A percentile compares a stretch with the other conserved stretches of the same genome.
These are phyloP conservation scores for Rhizopogon parksii DNA, from an alignment of 1,284 basidiomycete genomes.

Conservation along the genomic window DNA sequence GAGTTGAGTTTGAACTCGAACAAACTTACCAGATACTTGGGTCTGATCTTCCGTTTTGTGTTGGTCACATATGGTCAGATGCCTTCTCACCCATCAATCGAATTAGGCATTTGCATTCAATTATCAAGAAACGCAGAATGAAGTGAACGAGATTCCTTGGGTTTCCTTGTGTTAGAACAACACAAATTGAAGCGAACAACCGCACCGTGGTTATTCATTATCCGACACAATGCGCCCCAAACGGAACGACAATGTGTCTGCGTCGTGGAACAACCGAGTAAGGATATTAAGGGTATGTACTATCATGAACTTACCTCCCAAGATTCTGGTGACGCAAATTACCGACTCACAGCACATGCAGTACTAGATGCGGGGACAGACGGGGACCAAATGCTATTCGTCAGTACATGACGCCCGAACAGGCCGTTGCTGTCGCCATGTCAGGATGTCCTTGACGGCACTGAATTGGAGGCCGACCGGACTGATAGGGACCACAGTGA, in stretches of 20 bases:
- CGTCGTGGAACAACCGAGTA: background rate
- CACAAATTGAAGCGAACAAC: background rate
- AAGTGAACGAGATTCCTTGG: constrained; percentile 4
- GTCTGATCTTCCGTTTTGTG: constrained; percentile 29
- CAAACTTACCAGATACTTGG: constrained; percentile 23
- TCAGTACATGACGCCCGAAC: background rate
- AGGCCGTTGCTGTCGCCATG: no score
- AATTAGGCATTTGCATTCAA: constrained; percentile 18
- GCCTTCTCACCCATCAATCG: constrained; percentile 31
- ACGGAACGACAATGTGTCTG: background rate
- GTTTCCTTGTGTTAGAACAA: background rate
- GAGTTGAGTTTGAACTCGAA: constrained; percentile 30
- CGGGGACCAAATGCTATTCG: background rate
- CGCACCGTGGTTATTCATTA: background rate
- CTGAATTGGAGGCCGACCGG: background rate
- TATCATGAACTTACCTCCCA: background rate
- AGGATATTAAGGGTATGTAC: background rate
- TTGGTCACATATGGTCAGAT: constrained; percentile 20
- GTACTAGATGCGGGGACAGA: background rate
- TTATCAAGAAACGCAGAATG: background rate
- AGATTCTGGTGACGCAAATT: background rate
- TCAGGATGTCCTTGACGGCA: background rate
- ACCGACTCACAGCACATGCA: background rate
- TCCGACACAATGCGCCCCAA: background rate
- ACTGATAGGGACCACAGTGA: background rate